phyloP scores from a whole-genome alignment of 2,329 filamentous ascomycete genomes.

The Nannizzia gypsea region DNA sequence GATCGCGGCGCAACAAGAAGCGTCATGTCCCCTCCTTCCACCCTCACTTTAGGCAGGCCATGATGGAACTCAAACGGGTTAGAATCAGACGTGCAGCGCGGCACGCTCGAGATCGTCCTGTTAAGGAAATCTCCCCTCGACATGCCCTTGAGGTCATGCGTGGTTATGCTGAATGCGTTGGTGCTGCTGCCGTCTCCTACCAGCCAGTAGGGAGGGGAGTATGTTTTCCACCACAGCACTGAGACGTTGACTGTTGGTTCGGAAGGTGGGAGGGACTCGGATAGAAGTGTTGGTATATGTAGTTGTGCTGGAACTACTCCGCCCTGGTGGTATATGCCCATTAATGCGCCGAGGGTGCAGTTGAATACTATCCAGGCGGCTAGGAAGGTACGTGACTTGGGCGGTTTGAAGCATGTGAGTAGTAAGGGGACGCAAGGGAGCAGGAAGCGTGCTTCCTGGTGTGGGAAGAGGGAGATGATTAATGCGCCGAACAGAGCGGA shows the following conservation, averaged over 20 bases:
- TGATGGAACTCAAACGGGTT: conserved; percentile 1
- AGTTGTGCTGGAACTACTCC: conserved; percentile 41
- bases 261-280: conserved; percentile 18
- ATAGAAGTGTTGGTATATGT: conserved; percentile 31
- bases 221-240: conserved; percentile 46
- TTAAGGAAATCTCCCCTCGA: conserved; percentile 30
- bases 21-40: conserved; percentile 15
- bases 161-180: conserved; percentile 24
- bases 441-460: conserved; percentile 44
- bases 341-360: conserved; percentile 35
- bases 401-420: conserved; percentile 37
- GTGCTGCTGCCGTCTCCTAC: conserved; percentile 28
- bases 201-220: conserved; percentile 42
- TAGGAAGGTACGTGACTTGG: conserved; percentile 32
- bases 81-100: conserved; percentile 19
- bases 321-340: conserved; percentile 45
- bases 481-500: conserved; percentile 35
- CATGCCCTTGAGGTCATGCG: conserved; percentile 40
- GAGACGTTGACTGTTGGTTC: conserved; percentile 19
- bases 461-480: conserved; percentile 36
- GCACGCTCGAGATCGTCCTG: conserved; percentile 24
- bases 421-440: conserved; percentile 42
- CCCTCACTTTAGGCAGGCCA: conserved; percentile 9
- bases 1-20: conserved; percentile 38
- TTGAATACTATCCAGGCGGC: conserved; percentile 40